Percentiles rank a stretch among this genome's conserved stretches.
Conservation (phyloP, 495 filamentous ascomycete species). For the Daldinia childiae region DNA sequence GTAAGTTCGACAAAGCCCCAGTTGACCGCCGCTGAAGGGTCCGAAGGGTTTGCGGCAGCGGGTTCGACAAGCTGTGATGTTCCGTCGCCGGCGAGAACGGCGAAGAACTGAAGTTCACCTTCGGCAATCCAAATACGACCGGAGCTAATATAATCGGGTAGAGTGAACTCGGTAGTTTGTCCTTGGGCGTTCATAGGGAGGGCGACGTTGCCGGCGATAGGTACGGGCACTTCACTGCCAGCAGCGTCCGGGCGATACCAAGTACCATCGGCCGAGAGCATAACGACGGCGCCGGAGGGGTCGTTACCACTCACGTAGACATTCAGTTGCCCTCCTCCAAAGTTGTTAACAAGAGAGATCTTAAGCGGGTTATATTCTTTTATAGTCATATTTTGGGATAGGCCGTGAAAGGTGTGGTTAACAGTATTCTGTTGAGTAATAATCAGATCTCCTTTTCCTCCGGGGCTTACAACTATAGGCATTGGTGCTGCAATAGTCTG, state of each 20-base stretch:
- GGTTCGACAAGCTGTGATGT: slow-evolving; percentile 52
- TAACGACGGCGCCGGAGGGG: slow-evolving; percentile 41
- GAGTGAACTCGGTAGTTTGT: slow-evolving; percentile 49
- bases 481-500: slow-evolving; percentile 39
- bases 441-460: slow-evolving; percentile 32
- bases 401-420: slow-evolving; percentile 35
- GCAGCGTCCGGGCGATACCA: slow-evolving; percentile 50
- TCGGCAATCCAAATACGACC: slow-evolving; percentile 55
- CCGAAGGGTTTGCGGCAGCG: slow-evolving; percentile 52
- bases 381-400: not conserved
- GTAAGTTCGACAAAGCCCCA: slow-evolving; percentile 61
- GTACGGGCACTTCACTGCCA: slow-evolving; percentile 39
- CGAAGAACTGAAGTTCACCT: slow-evolving; percentile 56
- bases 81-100: slow-evolving; percentile 44
- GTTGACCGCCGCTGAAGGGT: slow-evolving; percentile 53
- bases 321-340: slow-evolving; percentile 48
- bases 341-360: slow-evolving; percentile 54
- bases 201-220: slow-evolving; percentile 44
- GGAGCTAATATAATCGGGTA: slow-evolving; percentile 52
- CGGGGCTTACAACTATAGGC: slow-evolving; percentile 42
- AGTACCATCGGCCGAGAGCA: slow-evolving; percentile 50
- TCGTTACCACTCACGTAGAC: slow-evolving; percentile 55
- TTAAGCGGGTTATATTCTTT: slow-evolving; percentile 29
- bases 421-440: slow-evolving; percentile 45
- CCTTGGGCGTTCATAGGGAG: slow-evolving; percentile 46